These are phyloP conservation scores for Coemansia sp. DNA, from an alignment of 192 early-diverging fungal species.

Conservation along the genomic window DNA sequence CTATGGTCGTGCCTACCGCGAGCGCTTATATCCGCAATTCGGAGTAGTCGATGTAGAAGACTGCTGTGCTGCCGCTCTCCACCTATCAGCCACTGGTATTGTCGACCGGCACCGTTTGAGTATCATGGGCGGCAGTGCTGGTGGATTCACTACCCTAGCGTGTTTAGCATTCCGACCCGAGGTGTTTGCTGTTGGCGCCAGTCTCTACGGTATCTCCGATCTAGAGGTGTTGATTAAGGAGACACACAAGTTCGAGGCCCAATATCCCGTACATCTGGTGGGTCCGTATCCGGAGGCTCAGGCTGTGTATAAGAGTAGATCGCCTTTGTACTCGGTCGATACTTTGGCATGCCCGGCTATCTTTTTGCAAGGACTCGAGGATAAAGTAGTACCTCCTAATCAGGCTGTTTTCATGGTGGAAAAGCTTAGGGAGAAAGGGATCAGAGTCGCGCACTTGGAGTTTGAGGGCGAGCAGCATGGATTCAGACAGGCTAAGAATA, in stretches of 20 bases:
- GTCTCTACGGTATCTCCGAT: constrained; percentile 74
- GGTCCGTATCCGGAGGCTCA: constrained; percentile 62
- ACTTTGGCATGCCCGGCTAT: constrained; percentile 65
- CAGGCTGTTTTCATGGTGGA: constrained; percentile 77
- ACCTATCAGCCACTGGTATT: constrained; percentile 58
- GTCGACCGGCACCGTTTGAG: constrained; percentile 66
- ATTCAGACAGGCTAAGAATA: constrained; percentile 69
- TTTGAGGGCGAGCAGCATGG: constrained; percentile 74
- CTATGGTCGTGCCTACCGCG: constrained; percentile 74
- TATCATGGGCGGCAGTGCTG: constrained; percentile 71
- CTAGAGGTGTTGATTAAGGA: constrained; percentile 66
- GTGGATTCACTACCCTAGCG: constrained; percentile 70
- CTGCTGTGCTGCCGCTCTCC: constrained; percentile 70
- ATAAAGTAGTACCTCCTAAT: constrained; percentile 76
- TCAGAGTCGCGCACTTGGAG: constrained; percentile 62
- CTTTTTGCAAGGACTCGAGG: constrained; percentile 75
- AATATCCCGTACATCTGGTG: constrained; percentile 64
- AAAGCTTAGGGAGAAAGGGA: constrained; percentile 63
- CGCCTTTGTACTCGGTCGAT: constrained; percentile 65
- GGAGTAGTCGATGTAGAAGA: constrained; percentile 80
- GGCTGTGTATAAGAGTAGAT: constrained; percentile 63
- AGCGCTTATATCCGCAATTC: constrained; percentile 71
- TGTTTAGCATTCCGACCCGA: constrained; percentile 68
- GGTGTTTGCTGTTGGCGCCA: constrained; percentile 73
- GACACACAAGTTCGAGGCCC: constrained; percentile 83